Evolutionary conservation across 2,329 filamentous ascomycete species (phyloP), one percentile per base, ranked within the genome.

Genomic region (Blastomyces gilchristii): DNA sequence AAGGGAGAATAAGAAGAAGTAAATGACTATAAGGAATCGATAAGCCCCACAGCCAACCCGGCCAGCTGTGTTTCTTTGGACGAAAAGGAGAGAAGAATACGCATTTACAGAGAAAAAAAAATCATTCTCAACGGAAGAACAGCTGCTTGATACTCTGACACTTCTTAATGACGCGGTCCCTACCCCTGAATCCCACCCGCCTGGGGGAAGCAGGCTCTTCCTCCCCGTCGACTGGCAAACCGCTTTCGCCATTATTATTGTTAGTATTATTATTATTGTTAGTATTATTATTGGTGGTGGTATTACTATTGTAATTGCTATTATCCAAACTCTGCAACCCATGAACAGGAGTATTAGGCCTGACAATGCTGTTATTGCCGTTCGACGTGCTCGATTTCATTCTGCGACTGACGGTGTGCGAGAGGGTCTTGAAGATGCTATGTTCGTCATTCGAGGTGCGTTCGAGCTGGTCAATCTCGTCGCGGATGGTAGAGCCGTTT

Each of bases 401-500:
- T 28, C 72, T 76, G 37, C 73, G 71, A 64, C 75, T 77, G 71
- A 77, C 69, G 1, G 72, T 69, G n/a, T 74, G 72, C 14, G 74
- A 74, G 12, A 75, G 65, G 11, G 64, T 71, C 62, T 77, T 79
- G 62, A 82, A 70, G 14, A 78, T 69, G 34, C 75, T 69, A 49
- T 77, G 72, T 57, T 78, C 77, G 2, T 73, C 75, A 49, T 78
- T 75, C 18, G 60, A 61, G 61, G 75, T 74, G 64, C 75, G 77
- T 70, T 81, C 80, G 65, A 83, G 69, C 41, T 85, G 82, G 61
- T 88, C 84, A 56, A 90, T 84, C 68, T 89, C 85, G 14, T 85
- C 84, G 22, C 84, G 79, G 18, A 89, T 78, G 0, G 90, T 96
- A 67, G 80, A 85, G 12, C 89, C 87, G 61, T 87, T 86, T 61